Evolutionary conservation across 1,284 basidiomycete genomes (phyloP).

Genomic region (Omphalotus olearius): DNA sequence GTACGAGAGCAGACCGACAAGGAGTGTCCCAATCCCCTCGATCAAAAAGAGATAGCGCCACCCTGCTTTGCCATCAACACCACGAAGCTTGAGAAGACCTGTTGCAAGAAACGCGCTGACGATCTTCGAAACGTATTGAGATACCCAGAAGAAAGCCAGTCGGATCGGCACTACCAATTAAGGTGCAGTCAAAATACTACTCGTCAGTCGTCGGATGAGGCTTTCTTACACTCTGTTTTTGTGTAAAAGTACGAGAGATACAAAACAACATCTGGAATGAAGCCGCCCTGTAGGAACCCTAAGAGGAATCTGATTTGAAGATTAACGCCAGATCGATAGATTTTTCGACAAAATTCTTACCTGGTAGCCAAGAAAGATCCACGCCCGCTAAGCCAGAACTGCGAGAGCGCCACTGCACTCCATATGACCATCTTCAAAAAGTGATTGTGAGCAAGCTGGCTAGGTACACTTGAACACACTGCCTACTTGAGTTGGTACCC

Average conservation of each 20-base stretch:
- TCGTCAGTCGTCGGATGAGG: background rate
- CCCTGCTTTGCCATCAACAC: constrained; percentile 47
- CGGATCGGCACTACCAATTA: constrained; percentile 52
- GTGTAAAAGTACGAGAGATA: constrained; percentile 72
- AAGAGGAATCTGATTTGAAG: constrained; percentile 28
- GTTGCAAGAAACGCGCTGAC: constrained; percentile 60
- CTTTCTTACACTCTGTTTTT: constrained; percentile 42
- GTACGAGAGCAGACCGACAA: constrained; percentile 55
- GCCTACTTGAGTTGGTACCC: constrained; percentile 62
- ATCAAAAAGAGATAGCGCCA: constrained; percentile 57
- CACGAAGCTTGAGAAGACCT: constrained; percentile 57
- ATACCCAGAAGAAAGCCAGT: constrained; percentile 69
- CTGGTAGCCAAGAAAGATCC: constrained; percentile 48
- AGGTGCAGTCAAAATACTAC: background rate
- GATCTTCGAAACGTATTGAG: constrained; percentile 50
- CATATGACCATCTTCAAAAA: constrained; percentile 47
- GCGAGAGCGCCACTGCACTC: constrained; percentile 54
- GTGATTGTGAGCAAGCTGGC: background rate
- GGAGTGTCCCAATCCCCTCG: constrained; percentile 50
- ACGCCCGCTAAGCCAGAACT: constrained; percentile 59
- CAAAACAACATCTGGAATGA: constrained; percentile 61
- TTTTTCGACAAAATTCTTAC: constrained; percentile 29
- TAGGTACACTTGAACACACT: background rate
- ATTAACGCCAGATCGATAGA: constrained; percentile 14
- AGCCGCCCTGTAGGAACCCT: constrained; percentile 41